Evolutionary conservation across 441 rosid species (phyloP).

Genomic region (Corymbia citriodora): DNA sequence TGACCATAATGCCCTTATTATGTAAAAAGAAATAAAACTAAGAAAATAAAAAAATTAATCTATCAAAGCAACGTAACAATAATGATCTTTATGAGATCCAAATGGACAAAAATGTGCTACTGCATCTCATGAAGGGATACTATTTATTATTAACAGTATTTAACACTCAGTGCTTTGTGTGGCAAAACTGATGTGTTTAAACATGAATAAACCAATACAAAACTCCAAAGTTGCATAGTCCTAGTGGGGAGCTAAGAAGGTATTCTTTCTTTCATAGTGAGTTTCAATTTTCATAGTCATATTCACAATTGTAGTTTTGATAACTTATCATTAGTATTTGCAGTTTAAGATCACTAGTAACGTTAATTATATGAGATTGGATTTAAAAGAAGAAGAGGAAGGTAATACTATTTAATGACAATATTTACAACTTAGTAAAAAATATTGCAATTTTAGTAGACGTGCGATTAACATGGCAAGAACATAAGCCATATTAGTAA

Average conservation of each 20-base stretch:
- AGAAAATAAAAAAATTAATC: too few relatives aligned
- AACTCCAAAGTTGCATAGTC: background rate
- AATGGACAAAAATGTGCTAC: background rate
- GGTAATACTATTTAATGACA: background rate
- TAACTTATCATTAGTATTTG: background rate
- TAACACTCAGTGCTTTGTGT: background rate
- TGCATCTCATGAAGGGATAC: background rate
- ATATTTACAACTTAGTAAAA: background rate
- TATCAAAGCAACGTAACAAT: too few relatives aligned
- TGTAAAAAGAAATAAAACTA: too few relatives aligned
- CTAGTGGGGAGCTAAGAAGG: background rate
- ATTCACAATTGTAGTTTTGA: background rate
- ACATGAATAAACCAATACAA: background rate
- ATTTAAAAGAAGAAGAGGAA: background rate
- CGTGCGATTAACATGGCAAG: background rate
- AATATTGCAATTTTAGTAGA: background rate
- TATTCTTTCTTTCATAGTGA: background rate
- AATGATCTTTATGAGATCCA: background rate
- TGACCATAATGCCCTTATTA: too few relatives aligned
- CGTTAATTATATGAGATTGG: background rate
- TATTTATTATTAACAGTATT: background rate
- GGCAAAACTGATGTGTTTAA: background rate
- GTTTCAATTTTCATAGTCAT: background rate
- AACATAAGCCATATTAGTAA: background rate
- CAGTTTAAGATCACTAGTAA: background rate